These are phyloP conservation scores for Myrmaecium sp. DNA, from an alignment of 2,329 filamentous ascomycete genomes.

Conservation along the genomic window DNA sequence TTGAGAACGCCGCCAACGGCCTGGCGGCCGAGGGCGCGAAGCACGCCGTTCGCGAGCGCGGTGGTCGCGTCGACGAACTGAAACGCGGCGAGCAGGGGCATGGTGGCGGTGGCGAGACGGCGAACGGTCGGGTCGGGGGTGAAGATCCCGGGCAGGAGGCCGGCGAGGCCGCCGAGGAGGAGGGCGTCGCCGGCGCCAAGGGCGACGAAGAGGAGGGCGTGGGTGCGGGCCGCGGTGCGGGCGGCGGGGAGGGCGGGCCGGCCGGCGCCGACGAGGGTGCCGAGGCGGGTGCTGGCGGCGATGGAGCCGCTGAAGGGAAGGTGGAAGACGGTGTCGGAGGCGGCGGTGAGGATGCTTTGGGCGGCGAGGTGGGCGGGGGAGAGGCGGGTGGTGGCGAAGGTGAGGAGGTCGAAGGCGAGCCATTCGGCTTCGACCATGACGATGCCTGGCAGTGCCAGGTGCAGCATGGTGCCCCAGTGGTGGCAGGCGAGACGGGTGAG, in stretches of 20 bases:
- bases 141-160: conserved; percentile 17
- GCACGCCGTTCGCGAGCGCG: conserved; percentile 19
- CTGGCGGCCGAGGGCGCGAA: conserved; percentile 21
- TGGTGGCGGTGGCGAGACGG: conserved; percentile 14
- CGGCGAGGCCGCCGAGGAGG: conserved; percentile 13
- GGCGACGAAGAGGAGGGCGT: conserved; percentile 16
- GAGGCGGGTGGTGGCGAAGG: conserved; percentile 16
- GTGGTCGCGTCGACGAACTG: conserved; percentile 21
- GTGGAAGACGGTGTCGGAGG: conserved; percentile 21
- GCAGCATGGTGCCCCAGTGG: conserved; percentile 18
- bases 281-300: conserved; percentile 21
- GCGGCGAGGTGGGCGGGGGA: conserved; percentile 10
- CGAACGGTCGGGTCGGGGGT: conserved; percentile 19
- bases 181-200: conserved; percentile 19
- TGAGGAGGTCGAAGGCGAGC: conserved; percentile 13
- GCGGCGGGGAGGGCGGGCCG: conserved; percentile 16
- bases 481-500: conserved; percentile 20
- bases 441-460: conserved; percentile 9
- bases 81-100: conserved; percentile 20
- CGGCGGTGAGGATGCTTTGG: conserved; percentile 15
- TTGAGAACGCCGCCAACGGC: conserved; percentile 22
- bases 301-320: conserved; percentile 23
- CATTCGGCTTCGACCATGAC: conserved; percentile 12
- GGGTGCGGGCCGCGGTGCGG: conserved; percentile 16
- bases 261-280: conserved; percentile 22